A percentile compares a stretch with the other conserved stretches of the same genome.
phyloP scores from a whole-genome alignment of 2,329 filamentous ascomycete genomes.

The Scedosporium dehoogii region DNA sequence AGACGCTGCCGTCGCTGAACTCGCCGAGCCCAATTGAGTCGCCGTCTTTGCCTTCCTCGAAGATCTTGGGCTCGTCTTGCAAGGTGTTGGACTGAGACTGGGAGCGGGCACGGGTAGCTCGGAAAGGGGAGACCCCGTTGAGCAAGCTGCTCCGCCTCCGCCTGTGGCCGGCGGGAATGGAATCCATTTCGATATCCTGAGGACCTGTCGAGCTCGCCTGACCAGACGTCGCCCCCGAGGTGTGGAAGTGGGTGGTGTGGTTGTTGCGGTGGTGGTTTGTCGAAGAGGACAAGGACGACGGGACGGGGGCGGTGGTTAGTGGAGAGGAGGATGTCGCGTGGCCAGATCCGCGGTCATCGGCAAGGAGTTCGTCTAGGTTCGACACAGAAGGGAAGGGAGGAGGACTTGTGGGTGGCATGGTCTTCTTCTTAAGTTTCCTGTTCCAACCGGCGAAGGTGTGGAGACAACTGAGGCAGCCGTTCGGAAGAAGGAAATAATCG shows the following conservation, averaged over 20 bases:
- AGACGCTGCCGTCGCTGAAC: conserved; percentile 43
- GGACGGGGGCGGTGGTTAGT: neutral
- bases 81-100: conserved; percentile 17
- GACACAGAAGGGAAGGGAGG: conserved; percentile 10
- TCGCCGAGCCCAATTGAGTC: conserved; percentile 18
- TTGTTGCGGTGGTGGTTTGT: neutral
- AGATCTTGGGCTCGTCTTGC: conserved; percentile 34
- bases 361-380: conserved; percentile 12
- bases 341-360: neutral
- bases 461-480: neutral
- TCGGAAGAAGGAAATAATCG: neutral
- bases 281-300: neutral
- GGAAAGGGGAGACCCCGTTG: conserved; percentile 15
- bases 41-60: conserved; percentile 27
- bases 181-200: conserved; percentile 46
- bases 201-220: neutral
- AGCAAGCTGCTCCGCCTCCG: conserved; percentile 46
- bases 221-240: neutral
- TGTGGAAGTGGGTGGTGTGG: neutral
- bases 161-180: conserved; percentile 40
- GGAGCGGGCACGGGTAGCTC: conserved; percentile 17
- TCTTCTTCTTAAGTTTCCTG: neutral
- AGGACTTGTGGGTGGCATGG: conserved; percentile 6
- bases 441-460: neutral
- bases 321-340: conserved; percentile 4